Percentiles rank a stretch among this genome's conserved stretches.
Evolutionary conservation across 352 stramenopile species (phyloP).

Genomic region (Phytophthora capsici): DNA sequence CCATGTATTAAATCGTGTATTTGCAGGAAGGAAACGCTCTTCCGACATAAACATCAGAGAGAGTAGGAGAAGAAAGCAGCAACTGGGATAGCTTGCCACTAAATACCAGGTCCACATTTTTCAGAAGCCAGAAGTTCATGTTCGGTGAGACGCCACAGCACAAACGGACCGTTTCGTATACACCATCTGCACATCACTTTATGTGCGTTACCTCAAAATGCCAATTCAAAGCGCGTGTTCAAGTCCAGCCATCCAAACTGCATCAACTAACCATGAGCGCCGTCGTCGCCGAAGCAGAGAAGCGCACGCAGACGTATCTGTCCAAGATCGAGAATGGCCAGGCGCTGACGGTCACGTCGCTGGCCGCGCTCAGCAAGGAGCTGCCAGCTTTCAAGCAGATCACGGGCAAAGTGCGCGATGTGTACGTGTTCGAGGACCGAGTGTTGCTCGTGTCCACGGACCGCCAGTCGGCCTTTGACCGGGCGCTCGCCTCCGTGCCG

Average conservation of each 20-base stretch:
- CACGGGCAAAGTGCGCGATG: slow-evolving; percentile 91
- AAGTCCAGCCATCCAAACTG: slow-evolving; percentile 21
- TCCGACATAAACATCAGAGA: slow-evolving; percentile 8
- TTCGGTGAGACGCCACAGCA: neutral
- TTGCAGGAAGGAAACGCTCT: slow-evolving; percentile 5
- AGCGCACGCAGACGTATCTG: slow-evolving; percentile 76
- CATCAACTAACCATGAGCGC: slow-evolving; percentile 45
- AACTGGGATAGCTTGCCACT: neutral
- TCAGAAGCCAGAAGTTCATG: too few species aligned
- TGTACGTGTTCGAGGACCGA: slow-evolving; percentile 88
- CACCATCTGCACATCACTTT: neutral
- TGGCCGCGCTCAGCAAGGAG: slow-evolving; percentile 43
- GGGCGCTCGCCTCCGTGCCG: slow-evolving; percentile 94
- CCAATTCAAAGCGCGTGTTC: slow-evolving; percentile 10
- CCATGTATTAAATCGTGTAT: neutral
- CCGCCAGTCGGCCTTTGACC: slow-evolving; percentile 98
- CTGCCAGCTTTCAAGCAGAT: slow-evolving; percentile 65
- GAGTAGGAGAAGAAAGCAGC: slow-evolving; percentile 12
- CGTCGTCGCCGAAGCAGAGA: slow-evolving; percentile 55
- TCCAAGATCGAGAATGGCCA: slow-evolving; percentile 53
- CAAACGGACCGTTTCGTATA: slow-evolving; percentile 1
- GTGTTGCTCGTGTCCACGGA: slow-evolving; percentile 99
- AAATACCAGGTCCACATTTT: too few species aligned
- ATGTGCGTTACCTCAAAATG: neutral
- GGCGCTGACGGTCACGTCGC: slow-evolving; percentile 62